Percentiles rank a stretch among this genome's conserved stretches.
Evolutionary conservation across 1,139 yeast species (phyloP).

Genomic region (Geotrichum aggregatum): DNA sequence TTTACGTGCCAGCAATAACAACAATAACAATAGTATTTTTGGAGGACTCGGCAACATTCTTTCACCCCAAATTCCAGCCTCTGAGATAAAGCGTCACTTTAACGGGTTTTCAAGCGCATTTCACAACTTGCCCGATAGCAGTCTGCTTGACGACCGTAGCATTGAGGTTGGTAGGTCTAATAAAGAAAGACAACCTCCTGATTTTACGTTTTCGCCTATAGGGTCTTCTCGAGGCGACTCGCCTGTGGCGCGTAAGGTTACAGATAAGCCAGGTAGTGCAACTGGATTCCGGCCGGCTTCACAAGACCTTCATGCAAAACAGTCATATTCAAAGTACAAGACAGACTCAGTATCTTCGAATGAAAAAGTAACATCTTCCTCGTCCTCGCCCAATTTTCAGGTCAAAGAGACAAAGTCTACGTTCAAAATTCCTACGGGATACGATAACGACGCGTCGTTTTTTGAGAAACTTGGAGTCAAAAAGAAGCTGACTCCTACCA

Average conservation of each 20-base stretch:
- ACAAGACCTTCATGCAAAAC: background rate
- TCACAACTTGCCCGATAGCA: conserved; percentile 1
- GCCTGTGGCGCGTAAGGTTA: conserved; percentile 19
- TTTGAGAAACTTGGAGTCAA: conserved; percentile 20
- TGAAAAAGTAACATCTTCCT: conserved; percentile 22
- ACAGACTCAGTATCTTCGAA: conserved; percentile 14
- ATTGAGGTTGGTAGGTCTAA: conserved; percentile 24
- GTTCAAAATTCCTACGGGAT: conserved; percentile 29
- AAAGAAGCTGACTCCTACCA: conserved; percentile 10
- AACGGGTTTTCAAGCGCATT: conserved; percentile 26
- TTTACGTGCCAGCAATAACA: background rate
- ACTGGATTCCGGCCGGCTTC: background rate
- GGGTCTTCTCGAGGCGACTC: conserved; percentile 20
- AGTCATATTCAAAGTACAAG: conserved; percentile 9
- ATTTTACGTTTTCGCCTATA: conserved; percentile 10
- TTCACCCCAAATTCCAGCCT: conserved; percentile 26
- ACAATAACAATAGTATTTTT: background rate
- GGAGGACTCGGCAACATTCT: conserved; percentile 21
- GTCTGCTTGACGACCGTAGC: conserved; percentile 20
- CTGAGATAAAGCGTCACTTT: conserved; percentile 28
- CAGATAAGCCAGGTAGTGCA: conserved; percentile 17
- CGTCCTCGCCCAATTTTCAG: conserved; percentile 14
- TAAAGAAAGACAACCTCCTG: conserved; percentile 3
- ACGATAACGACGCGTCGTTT: conserved; percentile 29
- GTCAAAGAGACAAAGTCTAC: background rate